phyloP scores from a whole-genome alignment of 2,329 filamentous ascomycete species.

The Fusarium nelsonii region DNA sequence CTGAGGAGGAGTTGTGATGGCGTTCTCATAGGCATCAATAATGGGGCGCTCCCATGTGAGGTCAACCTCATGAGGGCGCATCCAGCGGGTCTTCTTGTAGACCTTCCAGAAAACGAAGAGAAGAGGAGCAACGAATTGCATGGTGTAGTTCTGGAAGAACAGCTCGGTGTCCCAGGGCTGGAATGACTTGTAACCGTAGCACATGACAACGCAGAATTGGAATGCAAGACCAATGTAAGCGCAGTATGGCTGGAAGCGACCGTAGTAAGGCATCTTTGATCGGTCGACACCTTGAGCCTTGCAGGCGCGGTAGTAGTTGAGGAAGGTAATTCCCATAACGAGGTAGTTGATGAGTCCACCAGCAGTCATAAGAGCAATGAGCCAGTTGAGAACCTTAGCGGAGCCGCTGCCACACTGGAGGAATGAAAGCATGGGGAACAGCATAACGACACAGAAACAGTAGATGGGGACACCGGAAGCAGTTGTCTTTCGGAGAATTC shows the following conservation, averaged over 20 bases:
- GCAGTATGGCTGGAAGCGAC: conserved; percentile 70
- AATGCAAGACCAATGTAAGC: conserved; percentile 60
- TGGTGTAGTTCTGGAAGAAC: conserved; percentile 68
- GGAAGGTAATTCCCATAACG: conserved; percentile 61
- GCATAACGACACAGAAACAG: conserved; percentile 66
- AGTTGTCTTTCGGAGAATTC: conserved; percentile 69
- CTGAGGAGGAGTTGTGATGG: conserved; percentile 61
- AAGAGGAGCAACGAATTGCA: conserved; percentile 66
- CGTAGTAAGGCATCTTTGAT: conserved; percentile 66
- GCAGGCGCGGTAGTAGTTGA: conserved; percentile 65
- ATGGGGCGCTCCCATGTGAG: conserved; percentile 70
- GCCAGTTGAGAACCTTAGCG: conserved; percentile 64
- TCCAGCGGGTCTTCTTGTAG: conserved; percentile 67
- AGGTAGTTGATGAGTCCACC: conserved; percentile 73
- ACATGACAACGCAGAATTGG: conserved; percentile 59
- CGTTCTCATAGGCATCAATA: conserved; percentile 69
- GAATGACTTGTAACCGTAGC: conserved; percentile 69
- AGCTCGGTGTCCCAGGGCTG: conserved; percentile 60
- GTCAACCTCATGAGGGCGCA: conserved; percentile 67
- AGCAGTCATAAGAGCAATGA: conserved; percentile 68
- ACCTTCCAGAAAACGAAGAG: conserved; percentile 74
- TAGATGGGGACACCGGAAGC: conserved; percentile 71
- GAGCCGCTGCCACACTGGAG: conserved; percentile 64
- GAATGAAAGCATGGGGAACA: conserved; percentile 66
- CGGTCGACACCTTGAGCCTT: conserved; percentile 66